Evolutionary conservation across 257 asterid species (phyloP).

Genomic region (Solanum tacnaense): DNA sequence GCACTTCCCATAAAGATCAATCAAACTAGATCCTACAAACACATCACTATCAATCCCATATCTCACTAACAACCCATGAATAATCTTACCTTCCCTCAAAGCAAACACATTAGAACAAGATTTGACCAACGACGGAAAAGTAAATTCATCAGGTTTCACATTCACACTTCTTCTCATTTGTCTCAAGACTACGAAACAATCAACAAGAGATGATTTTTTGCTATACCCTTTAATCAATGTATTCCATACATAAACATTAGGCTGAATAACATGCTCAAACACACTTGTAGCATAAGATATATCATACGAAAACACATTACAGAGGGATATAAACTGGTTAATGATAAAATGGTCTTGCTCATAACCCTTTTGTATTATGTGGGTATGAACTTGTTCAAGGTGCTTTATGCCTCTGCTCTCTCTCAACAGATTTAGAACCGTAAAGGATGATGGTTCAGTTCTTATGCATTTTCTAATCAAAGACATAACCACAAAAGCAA

Average conservation of each 20-base stretch:
- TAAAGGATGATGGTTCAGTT: constrained; percentile 11
- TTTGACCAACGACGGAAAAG: constrained; percentile 52
- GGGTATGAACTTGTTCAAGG: constrained; percentile 41
- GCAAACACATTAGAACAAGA: constrained; percentile 33
- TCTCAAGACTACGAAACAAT: constrained; percentile 27
- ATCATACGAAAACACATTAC: constrained; percentile 22
- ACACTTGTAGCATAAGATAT: constrained; percentile 30
- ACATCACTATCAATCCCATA: constrained; percentile 43
- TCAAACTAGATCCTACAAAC: constrained; percentile 54
- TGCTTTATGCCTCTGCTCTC: constrained; percentile 30
- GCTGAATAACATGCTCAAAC: constrained; percentile 34
- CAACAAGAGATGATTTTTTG: constrained; percentile 17
- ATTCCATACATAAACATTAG: constrained; percentile 59
- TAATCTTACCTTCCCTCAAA: constrained; percentile 44
- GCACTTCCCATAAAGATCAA: constrained; percentile 70
- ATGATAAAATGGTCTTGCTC: constrained; percentile 51
- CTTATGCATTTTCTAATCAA: neutral
- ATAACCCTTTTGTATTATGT: constrained; percentile 43
- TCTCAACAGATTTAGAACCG: constrained; percentile 22
- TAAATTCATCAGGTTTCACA: constrained; percentile 45
- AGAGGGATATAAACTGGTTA: constrained; percentile 38
- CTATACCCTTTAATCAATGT: constrained; percentile 41
- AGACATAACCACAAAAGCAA: neutral
- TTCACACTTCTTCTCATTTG: constrained; percentile 23
- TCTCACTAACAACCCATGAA: constrained; percentile 48